Conservation (phyloP, 2,329 filamentous ascomycete species). For the Pezicula carpinea region DNA sequence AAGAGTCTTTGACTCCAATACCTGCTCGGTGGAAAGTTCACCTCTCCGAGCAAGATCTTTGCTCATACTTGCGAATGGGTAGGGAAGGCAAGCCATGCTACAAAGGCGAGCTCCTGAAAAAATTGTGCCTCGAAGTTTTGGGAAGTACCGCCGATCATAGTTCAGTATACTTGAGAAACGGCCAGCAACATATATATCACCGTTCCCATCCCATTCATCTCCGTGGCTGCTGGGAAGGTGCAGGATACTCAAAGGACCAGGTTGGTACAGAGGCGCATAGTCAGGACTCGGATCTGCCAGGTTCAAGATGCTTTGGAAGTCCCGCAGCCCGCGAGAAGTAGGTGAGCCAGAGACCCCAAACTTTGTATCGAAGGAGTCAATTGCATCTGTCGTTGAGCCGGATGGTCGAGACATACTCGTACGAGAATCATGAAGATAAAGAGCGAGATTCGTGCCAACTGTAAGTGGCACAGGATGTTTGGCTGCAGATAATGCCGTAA, state of each 20-base stretch:
- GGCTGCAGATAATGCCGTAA: constrained; percentile 75
- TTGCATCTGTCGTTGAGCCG: constrained; percentile 16
- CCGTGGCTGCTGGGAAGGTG: constrained; percentile 60
- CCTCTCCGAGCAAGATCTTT: constrained; percentile 52
- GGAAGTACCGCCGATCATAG: constrained; percentile 85
- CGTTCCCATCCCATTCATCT: constrained; percentile 36
- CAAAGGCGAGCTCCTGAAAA: constrained; percentile 80
- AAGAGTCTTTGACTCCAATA: constrained; percentile 47
- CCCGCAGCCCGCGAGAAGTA: constrained; percentile 11
- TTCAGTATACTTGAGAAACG: constrained; percentile 84
- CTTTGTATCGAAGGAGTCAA: constrained; percentile 22
- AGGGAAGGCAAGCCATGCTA: constrained; percentile 64
- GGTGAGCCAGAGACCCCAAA: constrained; percentile 18
- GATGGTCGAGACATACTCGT: constrained; percentile 21
- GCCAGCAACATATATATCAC: constrained; percentile 83
- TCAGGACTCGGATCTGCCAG: constrained; percentile 46
- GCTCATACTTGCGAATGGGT: constrained; percentile 59
- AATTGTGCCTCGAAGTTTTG: constrained; percentile 69
- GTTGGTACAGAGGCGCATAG: constrained; percentile 72
- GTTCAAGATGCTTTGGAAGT: constrained; percentile 27
- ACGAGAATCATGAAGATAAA: constrained; percentile 80
- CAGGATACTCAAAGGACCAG: constrained; percentile 77
- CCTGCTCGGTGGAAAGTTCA: constrained; percentile 49
- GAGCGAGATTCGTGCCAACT: constrained; percentile 73
- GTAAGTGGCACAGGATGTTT: constrained; percentile 67